Base-by-base conservation (phyloP, 2,329 filamentous ascomycete genomes). In the Colletotrichum noveboracense region DNA sequence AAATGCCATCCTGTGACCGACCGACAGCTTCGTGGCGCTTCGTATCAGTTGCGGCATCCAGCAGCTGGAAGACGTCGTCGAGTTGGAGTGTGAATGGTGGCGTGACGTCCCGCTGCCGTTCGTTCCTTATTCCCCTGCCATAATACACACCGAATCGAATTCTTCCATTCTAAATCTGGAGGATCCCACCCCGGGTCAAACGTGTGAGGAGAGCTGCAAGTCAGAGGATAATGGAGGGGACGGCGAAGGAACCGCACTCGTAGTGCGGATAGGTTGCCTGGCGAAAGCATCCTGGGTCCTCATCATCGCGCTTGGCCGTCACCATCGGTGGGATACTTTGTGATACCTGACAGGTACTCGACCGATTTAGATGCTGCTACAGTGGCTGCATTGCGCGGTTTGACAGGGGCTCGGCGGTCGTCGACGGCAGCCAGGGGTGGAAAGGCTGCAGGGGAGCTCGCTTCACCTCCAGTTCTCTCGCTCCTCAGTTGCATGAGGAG, bases 331-430 rank as follows among this genome's bases (percentile, higher is more conserved):
- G 13, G 48, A 34, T 73, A 75, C 73, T 52, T 65, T 21, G 2
- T 21, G 73, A 34, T 73, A 75, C 73, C 13, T 8, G 16, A 3
- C 12, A 5, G 34, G 34, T 68, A 69, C 70, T 74, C 14, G 55
- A 32, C 64, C 28, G 21, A 60, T n/a, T 73, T 68, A 68, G 66
- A 70, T 24, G n/a, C 58, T 43, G 62, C 32, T 55, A 36, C 55
- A 60, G 34, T 64, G 52, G 52, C 62, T 75, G 56, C 73, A 65
- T 73, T 73, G 56, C 69, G 70, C 13, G 64, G 64, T 68, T 68
- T 68, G 73, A 68, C 67, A 68, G 32, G 69, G 72, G 52, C 30
- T 55, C 18, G 71, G 26, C 56, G 32, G 62, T 21, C 28, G n/a
- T 18, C 58, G 48, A 66, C 58, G 26, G 58, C 55, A 71, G 38